Base-by-base conservation (phyloP, 345 rosid species). In the Gossypium rotundifolium region DNA sequence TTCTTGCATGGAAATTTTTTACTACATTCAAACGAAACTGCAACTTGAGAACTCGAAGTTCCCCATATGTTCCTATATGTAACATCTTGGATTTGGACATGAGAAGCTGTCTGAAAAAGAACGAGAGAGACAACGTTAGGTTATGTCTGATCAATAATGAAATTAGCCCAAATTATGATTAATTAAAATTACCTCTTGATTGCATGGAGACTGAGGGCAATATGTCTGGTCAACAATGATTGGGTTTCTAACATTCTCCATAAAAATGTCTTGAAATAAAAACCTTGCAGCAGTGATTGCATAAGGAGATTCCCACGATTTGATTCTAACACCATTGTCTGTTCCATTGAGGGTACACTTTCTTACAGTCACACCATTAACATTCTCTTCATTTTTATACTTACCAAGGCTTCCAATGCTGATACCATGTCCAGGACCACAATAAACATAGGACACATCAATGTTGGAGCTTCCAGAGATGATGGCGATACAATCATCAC, bases 401-500 rank as follows among this genome's bases (percentile, higher is more conserved):
- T 66, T 76, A 14, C 89, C 89, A 4, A 82, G 76, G 74, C 89
- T 86, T 14, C 89, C 89, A 2, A 86, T 73, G 61, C 89, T 83
- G 45, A 86, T 86, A 49, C 89, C 89, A 27, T 86, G 89, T 38
- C 89, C 78, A 8, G 87, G 89, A 27, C 89, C 89, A 53, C 89
- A 86, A 1, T 54, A 60, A 27, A 86, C 74, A 46, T 77, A 44
- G 25, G 71, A 73, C 13, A 86, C 60, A 40, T 76, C 57, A 13
- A 83, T 78, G 17, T 86, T 74, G 11, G 11, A 55, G 74, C 85
- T 66, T 4, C 89, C 89, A 2, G 89, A 55, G 20, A 83, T 71
- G 10, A 86, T 78, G 65, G 87, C 73, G 4, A 86, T 70, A 48
- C 89, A 86, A 65, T 86, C 85, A 40, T 86, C 89, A 3, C 88